phyloP scores from a whole-genome alignment of 2,329 filamentous ascomycete species.

The Microcyclospora pomicola region DNA sequence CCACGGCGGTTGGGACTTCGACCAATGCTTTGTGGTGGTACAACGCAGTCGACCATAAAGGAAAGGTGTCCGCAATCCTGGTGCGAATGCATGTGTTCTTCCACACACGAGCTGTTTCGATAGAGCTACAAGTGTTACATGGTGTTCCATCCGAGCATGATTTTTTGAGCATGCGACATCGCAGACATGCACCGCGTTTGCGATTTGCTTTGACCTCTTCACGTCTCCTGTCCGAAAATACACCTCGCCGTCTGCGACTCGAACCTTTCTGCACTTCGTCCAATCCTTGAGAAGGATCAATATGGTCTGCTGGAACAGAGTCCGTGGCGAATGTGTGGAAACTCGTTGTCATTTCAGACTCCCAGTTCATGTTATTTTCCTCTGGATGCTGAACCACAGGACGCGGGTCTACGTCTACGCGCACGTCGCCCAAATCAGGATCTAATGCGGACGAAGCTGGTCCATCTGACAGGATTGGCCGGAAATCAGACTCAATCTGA shows the following conservation, averaged over 20 bases:
- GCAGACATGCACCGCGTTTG: conserved; percentile 47
- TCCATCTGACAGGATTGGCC: background rate
- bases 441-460: background rate
- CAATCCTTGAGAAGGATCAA: conserved; percentile 6
- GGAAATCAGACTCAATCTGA: background rate
- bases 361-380: conserved; percentile 6
- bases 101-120: conserved; percentile 49
- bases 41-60: conserved; percentile 40
- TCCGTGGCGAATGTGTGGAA: conserved; percentile 9
- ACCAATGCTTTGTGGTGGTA: conserved; percentile 40
- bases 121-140: conserved; percentile 43
- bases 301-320: conserved; percentile 2
- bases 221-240: conserved; percentile 43
- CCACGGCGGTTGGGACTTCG: conserved; percentile 35
- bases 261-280: conserved; percentile 5
- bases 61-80: conserved; percentile 44
- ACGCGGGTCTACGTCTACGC: background rate
- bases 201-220: conserved; percentile 47
- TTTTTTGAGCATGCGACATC: conserved; percentile 52
- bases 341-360: conserved; percentile 1
- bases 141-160: conserved; percentile 47
- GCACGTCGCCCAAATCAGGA: background rate
- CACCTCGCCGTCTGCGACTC: conserved; percentile 30
- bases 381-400: background rate
- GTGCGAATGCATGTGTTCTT: conserved; percentile 46